phyloP scores from a whole-genome alignment of 2,329 filamentous ascomycete species.

The Tolypocladium tundrense region DNA sequence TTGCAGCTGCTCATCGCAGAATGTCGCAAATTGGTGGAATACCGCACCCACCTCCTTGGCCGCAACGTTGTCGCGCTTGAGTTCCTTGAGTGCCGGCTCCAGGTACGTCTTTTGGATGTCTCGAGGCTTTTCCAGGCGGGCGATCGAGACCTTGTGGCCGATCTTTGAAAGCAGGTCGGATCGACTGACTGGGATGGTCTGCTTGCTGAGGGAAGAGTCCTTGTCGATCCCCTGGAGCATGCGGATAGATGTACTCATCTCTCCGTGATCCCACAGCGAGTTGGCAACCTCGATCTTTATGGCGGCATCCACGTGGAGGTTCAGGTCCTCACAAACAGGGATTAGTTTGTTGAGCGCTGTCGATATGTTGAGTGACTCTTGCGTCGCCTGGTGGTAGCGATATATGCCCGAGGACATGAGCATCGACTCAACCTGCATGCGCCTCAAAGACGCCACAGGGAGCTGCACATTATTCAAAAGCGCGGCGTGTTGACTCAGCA shows the following conservation, averaged over 20 bases:
- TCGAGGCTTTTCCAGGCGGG: conserved; percentile 82
- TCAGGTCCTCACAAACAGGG: conserved; percentile 56
- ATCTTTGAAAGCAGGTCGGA: conserved; percentile 79
- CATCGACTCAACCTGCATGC: conserved; percentile 68
- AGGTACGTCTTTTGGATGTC: conserved; percentile 82
- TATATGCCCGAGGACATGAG: conserved; percentile 66
- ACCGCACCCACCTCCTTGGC: conserved; percentile 75
- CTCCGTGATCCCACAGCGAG: conserved; percentile 88
- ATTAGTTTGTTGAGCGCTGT: conserved; percentile 74
- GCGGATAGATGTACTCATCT: conserved; percentile 77
- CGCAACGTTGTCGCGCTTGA: conserved; percentile 52
- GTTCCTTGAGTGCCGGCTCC: conserved; percentile 69
- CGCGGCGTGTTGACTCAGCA: conserved; percentile 59
- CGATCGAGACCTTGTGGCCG: conserved; percentile 80
- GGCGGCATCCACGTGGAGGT: conserved; percentile 65
- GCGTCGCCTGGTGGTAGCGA: conserved; percentile 68
- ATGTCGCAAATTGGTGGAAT: conserved; percentile 88
- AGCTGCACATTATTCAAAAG: conserved; percentile 53
- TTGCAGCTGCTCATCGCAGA: conserved; percentile 90
- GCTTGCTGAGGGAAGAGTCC: conserved; percentile 50
- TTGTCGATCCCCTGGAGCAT: conserved; percentile 68
- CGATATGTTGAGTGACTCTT: conserved; percentile 79
- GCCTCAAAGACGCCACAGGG: conserved; percentile 51
- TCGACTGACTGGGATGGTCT: conserved; percentile 61
- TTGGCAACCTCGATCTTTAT: conserved; percentile 76